These are phyloP conservation scores for Lasiodiplodia citricola DNA, from an alignment of 2,329 filamentous ascomycete species.

Conservation along the genomic window DNA sequence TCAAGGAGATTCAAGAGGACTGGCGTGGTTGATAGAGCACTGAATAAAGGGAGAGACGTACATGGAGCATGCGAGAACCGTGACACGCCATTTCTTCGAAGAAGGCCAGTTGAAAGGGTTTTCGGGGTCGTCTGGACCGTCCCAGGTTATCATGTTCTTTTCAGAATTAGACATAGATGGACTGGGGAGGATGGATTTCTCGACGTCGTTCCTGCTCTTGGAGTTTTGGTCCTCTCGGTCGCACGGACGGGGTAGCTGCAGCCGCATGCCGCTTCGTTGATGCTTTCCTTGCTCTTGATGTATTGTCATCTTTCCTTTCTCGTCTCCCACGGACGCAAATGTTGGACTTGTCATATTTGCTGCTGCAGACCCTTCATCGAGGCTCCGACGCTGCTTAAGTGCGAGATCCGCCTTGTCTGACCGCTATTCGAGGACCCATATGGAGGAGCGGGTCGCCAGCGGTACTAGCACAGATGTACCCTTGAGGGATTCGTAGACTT, in stretches of 20 bases:
- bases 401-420: not conserved
- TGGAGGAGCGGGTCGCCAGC: not conserved
- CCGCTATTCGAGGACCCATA: slow-evolving; percentile 8
- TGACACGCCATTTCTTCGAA: slow-evolving; percentile 43
- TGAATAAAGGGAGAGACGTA: not conserved
- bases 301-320: not conserved
- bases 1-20: not conserved
- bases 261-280: not conserved
- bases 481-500: not conserved
- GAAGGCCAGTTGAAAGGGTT: slow-evolving; percentile 39
- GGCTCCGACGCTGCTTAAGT: not conserved
- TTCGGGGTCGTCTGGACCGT: slow-evolving; percentile 8
- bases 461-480: not conserved
- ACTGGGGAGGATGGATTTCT: not conserved
- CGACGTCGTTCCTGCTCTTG: not conserved
- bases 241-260: not conserved
- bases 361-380: not conserved
- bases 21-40: not conserved
- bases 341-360: not conserved
- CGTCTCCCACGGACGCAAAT: not conserved
- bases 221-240: not conserved
- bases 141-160: slow-evolving; percentile 1
- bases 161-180: slow-evolving; percentile 4
- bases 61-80: slow-evolving; percentile 38
- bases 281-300: slow-evolving; percentile 8